Percentiles rank a stretch among this genome's conserved stretches.
Evolutionary conservation across 345 rosid genomes (phyloP).

Genomic region (Populus simonii): DNA sequence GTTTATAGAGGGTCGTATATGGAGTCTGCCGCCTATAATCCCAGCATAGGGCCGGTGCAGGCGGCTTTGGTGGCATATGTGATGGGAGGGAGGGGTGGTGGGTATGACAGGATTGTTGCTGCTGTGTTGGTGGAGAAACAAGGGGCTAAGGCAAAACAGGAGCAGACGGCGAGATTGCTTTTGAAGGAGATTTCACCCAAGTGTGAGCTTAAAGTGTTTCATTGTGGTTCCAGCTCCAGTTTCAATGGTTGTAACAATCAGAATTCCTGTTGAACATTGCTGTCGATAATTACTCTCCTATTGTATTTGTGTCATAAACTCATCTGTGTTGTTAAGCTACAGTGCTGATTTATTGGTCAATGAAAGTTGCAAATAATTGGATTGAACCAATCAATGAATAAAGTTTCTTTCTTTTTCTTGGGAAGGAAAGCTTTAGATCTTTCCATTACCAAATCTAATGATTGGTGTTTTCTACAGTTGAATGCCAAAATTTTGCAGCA

Average conservation of each 20-base stretch:
- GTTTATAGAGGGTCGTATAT: constrained; percentile 71
- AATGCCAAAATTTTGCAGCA: neutral
- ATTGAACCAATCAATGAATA: neutral
- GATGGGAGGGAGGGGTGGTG: constrained; percentile 62
- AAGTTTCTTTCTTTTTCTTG: neutral
- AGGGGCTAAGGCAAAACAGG: constrained; percentile 63
- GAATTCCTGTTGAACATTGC: neutral
- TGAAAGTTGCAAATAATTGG: neutral
- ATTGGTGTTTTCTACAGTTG: neutral
- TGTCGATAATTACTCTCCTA: neutral
- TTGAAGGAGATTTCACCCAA: constrained; percentile 60
- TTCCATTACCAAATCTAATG: neutral
- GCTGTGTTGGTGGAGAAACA: constrained; percentile 81
- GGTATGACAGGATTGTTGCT: constrained; percentile 62
- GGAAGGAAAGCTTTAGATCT: neutral
- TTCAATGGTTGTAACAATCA: neutral
- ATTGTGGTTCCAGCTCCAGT: constrained; percentile 32
- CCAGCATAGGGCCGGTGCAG: constrained; percentile 92
- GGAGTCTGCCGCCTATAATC: constrained; percentile 96
- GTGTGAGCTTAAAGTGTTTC: constrained; percentile 65
- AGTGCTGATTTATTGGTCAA: neutral
- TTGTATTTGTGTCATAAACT: neutral
- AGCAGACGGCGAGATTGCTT: constrained; percentile 62
- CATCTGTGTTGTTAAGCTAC: neutral
- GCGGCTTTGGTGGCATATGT: constrained; percentile 82